These are phyloP conservation scores for Suillus occidentalis DNA, from an alignment of 768 basidiomycete genomes.

Conservation along the genomic window DNA sequence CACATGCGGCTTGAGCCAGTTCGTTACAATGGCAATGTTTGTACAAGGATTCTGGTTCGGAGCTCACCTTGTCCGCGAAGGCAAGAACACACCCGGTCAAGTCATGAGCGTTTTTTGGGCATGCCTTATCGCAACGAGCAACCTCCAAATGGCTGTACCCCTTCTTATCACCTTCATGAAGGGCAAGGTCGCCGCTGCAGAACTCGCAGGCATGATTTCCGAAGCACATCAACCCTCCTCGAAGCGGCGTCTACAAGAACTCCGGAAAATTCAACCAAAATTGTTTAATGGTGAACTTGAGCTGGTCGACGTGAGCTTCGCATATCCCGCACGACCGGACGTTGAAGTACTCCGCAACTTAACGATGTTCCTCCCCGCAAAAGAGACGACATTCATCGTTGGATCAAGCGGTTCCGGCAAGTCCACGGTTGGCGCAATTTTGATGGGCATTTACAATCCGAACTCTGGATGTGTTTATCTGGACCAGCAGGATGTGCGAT, in stretches of 20 bases:
- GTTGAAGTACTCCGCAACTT: constrained; percentile 58
- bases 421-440: constrained; percentile 63
- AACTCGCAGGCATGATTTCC: constrained; percentile 22
- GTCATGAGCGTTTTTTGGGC: constrained; percentile 99
- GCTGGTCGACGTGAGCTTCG: constrained; percentile 60
- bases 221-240: constrained; percentile 11
- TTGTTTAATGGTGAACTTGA: constrained; percentile 71
- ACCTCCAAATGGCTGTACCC: constrained; percentile 85
- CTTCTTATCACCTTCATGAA: constrained; percentile 63
- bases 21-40: constrained; percentile 89
- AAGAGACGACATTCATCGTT: constrained; percentile 78
- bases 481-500: constrained; percentile 79
- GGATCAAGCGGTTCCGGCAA: constrained; percentile 80
- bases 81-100: constrained; percentile 64
- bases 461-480: constrained; percentile 65
- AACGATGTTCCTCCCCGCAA: constrained; percentile 65
- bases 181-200: constrained; percentile 56
- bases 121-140: constrained; percentile 84
- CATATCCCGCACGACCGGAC: constrained; percentile 71
- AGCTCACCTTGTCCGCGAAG: constrained; percentile 80
- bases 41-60: constrained; percentile 98
- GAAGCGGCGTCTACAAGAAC: constrained; percentile 17
- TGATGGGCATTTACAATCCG: constrained; percentile 73
- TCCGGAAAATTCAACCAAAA: constrained; percentile 67
- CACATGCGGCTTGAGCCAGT: constrained; percentile 68